A percentile compares a stretch with the other conserved stretches of the same genome.
Conservation (phyloP, 1,284 basidiomycete genomes). For the Xerocomus tenax region DNA sequence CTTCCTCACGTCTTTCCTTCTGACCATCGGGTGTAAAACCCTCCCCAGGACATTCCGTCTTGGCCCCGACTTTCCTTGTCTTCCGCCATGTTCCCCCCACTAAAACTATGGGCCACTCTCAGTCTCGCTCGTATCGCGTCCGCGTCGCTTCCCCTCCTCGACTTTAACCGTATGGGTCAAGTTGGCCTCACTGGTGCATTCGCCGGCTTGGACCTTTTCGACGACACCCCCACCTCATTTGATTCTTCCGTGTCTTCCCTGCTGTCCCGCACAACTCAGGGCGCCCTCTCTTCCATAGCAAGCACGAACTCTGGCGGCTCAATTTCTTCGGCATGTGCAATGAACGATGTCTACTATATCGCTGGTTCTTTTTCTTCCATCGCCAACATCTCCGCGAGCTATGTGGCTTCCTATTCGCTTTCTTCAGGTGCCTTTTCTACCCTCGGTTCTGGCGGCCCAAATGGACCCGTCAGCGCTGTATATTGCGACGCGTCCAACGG, state of each 20-base stretch:
- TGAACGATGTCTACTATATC: constrained; percentile 61
- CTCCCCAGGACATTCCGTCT: constrained; percentile 2
- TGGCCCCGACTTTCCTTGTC: neutral
- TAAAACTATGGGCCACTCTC: constrained; percentile 13
- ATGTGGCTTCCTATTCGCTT: constrained; percentile 68
- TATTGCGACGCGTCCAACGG: constrained; percentile 70
- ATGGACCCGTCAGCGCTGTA: constrained; percentile 69
- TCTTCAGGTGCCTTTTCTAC: constrained; percentile 52
- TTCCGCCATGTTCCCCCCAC: constrained; percentile 7
- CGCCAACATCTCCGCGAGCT: constrained; percentile 46
- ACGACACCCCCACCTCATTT: constrained; percentile 49
- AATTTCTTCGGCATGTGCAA: constrained; percentile 57
- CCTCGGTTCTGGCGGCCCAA: constrained; percentile 52
- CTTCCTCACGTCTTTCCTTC: neutral
- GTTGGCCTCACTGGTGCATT: constrained; percentile 84
- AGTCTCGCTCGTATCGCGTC: constrained; percentile 34
- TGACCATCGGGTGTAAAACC: neutral
- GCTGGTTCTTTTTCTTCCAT: constrained; percentile 72
- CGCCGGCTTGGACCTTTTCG: constrained; percentile 72
- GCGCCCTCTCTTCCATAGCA: constrained; percentile 55
- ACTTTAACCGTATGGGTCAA: constrained; percentile 84
- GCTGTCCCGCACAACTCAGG: constrained; percentile 55
- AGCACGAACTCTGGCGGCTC: constrained; percentile 64
- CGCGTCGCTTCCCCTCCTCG: constrained; percentile 69
- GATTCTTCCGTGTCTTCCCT: constrained; percentile 64